A percentile compares a stretch with the other conserved stretches of the same genome.
Conservation (phyloP, 768 basidiomycete species). For the Xerocomellus amylosporus region DNA sequence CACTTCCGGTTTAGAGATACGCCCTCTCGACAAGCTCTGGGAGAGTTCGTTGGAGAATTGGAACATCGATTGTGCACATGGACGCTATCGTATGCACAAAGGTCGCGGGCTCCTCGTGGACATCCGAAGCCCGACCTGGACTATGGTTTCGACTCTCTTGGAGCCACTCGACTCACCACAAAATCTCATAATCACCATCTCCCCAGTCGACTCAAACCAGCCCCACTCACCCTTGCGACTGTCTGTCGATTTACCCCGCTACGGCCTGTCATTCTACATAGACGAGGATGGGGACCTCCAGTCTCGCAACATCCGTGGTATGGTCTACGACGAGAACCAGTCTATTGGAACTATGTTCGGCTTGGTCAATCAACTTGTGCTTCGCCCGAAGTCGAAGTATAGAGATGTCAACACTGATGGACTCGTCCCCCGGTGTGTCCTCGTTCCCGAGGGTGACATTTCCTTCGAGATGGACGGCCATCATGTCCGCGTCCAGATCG, state of each 20-base stretch:
- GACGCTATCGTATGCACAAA: conserved; percentile 4
- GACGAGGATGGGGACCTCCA: conserved; percentile 34
- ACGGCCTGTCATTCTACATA: conserved; percentile 40
- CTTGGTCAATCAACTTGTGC: conserved; percentile 38
- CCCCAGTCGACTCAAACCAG: not conserved
- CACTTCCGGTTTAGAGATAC: conserved; percentile 25
- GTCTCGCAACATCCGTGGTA: conserved; percentile 40
- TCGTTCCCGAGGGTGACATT: conserved; percentile 41
- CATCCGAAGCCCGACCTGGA: conserved; percentile 25
- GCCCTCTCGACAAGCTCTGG: conserved; percentile 28
- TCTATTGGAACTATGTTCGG: conserved; percentile 46
- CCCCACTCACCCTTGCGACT: conserved; percentile 11
- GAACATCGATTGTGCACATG: conserved; percentile 16
- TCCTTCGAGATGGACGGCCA: conserved; percentile 11
- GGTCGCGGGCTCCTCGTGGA: conserved; percentile 22
- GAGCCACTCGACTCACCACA: conserved; percentile 23
- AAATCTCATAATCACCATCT: conserved; percentile 23
- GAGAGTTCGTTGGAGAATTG: conserved; percentile 25
- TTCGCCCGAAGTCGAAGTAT: conserved; percentile 28
- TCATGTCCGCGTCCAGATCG: conserved; percentile 18
- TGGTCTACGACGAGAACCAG: conserved; percentile 43
- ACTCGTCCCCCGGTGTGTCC: conserved; percentile 24
- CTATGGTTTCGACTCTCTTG: conserved; percentile 26
- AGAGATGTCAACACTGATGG: not conserved
- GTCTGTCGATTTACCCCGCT: conserved; percentile 38